A percentile compares a stretch with the other conserved stretches of the same genome.
Evolutionary conservation across 805 yeast species (phyloP).

Genomic region (Ogataea parapolymorpha): DNA sequence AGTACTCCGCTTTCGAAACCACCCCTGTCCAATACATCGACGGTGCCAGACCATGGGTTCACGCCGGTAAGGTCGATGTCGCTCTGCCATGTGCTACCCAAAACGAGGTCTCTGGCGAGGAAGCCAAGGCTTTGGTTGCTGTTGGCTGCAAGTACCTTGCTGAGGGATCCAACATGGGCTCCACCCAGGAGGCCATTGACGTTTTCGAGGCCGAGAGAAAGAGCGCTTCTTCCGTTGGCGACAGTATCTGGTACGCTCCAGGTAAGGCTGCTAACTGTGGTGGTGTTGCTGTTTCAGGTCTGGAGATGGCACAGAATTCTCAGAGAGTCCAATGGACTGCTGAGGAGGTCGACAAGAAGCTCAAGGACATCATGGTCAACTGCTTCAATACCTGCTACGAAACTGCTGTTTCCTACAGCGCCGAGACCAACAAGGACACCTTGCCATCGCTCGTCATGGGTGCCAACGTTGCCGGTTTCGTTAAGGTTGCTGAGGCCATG

Average conservation of each 20-base stretch:
- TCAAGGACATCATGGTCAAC: conserved; percentile 87
- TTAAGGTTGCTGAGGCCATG: conserved; percentile 98
- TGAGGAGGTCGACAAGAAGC: conserved; percentile 88
- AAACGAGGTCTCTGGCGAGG: conserved; percentile 95
- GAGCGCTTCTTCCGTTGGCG: conserved; percentile 36
- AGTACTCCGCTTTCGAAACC: conserved; percentile 55
- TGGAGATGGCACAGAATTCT: conserved; percentile 99
- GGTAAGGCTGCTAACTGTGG: conserved; percentile 99
- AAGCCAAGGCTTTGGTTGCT: conserved; percentile 90
- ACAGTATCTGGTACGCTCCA: conserved; percentile 95
- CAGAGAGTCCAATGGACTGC: conserved; percentile 87
- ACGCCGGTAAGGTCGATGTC: conserved; percentile 87
- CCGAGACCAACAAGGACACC: conserved; percentile 59
- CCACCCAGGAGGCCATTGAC: conserved; percentile 94
- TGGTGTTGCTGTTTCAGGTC: conserved; percentile 98
- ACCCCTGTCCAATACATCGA: conserved; percentile 72
- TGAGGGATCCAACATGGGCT: conserved; percentile 99
- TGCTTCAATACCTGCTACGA: conserved; percentile 91
- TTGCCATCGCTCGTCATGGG: conserved; percentile 97
- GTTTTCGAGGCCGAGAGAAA: conserved; percentile 84
- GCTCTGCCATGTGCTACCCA: conserved; percentile 99
- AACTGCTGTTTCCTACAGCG: conserved; percentile 78
- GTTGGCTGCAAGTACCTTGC: conserved; percentile 92
- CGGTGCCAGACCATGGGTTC: conserved; percentile 96
- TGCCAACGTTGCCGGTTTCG: conserved; percentile 98